Percentiles rank a stretch among this genome's conserved stretches.
Evolutionary conservation across 805 yeast species (phyloP).

Genomic region (Komagataella phaffii): DNA sequence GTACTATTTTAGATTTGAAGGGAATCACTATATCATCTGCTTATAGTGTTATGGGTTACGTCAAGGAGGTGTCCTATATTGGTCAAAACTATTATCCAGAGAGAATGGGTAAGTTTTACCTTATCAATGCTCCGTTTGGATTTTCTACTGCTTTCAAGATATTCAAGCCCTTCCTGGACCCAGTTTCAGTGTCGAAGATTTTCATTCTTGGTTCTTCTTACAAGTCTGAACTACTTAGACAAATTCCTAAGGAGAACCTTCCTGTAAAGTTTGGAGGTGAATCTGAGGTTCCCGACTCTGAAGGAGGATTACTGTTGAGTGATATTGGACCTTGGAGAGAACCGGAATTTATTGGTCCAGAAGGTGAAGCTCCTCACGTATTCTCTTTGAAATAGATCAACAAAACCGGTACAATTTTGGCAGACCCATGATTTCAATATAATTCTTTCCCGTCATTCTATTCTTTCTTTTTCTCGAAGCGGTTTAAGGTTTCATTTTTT

Average conservation of each 20-base stretch:
- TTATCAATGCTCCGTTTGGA: slow-evolving; percentile 95
- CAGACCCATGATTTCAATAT: neutral
- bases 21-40: slow-evolving; percentile 83
- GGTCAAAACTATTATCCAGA: slow-evolving; percentile 98
- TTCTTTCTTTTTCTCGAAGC: neutral
- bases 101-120: slow-evolving; percentile 96
- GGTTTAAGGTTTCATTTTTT: neutral
- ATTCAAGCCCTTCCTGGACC: slow-evolving; percentile 91
- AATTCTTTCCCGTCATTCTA: neutral
- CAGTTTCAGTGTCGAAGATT: slow-evolving; percentile 93
- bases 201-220: slow-evolving; percentile 74
- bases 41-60: slow-evolving; percentile 74
- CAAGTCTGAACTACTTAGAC: slow-evolving; percentile 73
- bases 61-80: slow-evolving; percentile 83
- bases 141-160: slow-evolving; percentile 86
- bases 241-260: slow-evolving; percentile 86
- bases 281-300: slow-evolving; percentile 49
- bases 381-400: slow-evolving; percentile 9
- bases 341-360: slow-evolving; percentile 77
- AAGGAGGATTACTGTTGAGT: slow-evolving; percentile 73
- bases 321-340: slow-evolving; percentile 99
- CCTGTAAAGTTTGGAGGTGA: slow-evolving; percentile 86
- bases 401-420: neutral
- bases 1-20: slow-evolving; percentile 90
- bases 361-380: slow-evolving; percentile 79